These are phyloP conservation scores for Eutypella sp. DNA, from an alignment of 2,329 filamentous ascomycete genomes.

Conservation along the genomic window DNA sequence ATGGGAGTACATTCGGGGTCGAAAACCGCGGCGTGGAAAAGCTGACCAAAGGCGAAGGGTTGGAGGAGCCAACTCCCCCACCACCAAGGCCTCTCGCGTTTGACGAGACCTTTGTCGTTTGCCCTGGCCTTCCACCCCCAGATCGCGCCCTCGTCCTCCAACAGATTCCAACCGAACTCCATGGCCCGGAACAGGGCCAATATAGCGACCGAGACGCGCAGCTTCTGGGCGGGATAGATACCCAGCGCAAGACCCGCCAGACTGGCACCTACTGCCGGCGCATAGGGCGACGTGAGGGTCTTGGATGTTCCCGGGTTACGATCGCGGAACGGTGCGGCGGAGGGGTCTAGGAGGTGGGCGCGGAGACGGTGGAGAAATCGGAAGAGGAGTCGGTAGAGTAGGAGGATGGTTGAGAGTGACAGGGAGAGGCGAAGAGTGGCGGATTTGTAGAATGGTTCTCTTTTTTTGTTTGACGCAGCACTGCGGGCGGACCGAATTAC, in stretches of 20 bases:
- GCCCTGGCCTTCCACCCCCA: conserved; percentile 47
- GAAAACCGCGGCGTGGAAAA: conserved; percentile 72
- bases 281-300: conserved; percentile 74
- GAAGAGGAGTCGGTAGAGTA: conserved; percentile 84
- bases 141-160: conserved; percentile 67
- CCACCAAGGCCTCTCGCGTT: conserved; percentile 70
- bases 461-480: conserved; percentile 29
- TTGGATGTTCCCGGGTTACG: conserved; percentile 74
- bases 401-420: conserved; percentile 77
- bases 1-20: conserved; percentile 60
- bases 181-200: conserved; percentile 75
- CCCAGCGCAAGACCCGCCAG: conserved; percentile 79
- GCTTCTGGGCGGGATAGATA: conserved; percentile 59
- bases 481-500: conserved; percentile 14
- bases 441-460: conserved; percentile 56
- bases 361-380: conserved; percentile 83
- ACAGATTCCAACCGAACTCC: conserved; percentile 81
- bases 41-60: conserved; percentile 69
- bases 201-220: conserved; percentile 73
- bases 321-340: conserved; percentile 72
- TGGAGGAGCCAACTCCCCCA: conserved; percentile 80
- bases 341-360: conserved; percentile 70
- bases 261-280: conserved; percentile 86
- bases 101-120: conserved; percentile 44
- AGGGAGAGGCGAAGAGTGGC: conserved; percentile 72